These are phyloP conservation scores for Mortierella sp. DNA, from an alignment of 371 early-diverging fungal species.

Conservation along the genomic window DNA sequence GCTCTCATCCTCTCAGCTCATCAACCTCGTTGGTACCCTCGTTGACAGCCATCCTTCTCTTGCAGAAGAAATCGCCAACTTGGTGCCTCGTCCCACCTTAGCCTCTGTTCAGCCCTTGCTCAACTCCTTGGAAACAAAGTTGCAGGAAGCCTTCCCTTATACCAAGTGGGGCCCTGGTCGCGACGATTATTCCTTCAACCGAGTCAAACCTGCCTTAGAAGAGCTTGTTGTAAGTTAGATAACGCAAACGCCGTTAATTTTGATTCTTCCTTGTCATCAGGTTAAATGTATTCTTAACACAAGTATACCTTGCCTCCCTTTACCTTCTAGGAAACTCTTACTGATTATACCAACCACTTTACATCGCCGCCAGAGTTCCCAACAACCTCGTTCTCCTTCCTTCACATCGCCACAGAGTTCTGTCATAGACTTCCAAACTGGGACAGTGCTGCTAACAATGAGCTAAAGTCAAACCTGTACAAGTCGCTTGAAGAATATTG, in stretches of 20 bases:
- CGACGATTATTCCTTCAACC: slow-evolving; percentile 91
- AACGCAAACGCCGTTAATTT: not conserved
- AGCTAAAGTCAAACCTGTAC: slow-evolving; percentile 74
- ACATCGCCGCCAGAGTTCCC: slow-evolving; percentile 83
- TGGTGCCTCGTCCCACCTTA: slow-evolving; percentile 92
- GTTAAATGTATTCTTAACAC: not conserved
- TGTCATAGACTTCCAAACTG: slow-evolving; percentile 88
- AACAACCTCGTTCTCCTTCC: slow-evolving; percentile 79
- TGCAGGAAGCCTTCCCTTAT: slow-evolving; percentile 88
- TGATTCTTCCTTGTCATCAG: not conserved
- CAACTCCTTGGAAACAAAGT: slow-evolving; percentile 74
- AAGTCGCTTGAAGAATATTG: slow-evolving; percentile 81
- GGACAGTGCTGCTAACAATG: slow-evolving; percentile 80
- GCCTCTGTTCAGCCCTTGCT: slow-evolving; percentile 79
- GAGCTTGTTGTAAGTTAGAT: slow-evolving; percentile 73
- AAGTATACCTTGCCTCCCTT: not conserved
- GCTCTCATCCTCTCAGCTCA: slow-evolving; percentile 64
- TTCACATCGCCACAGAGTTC: slow-evolving; percentile 80
- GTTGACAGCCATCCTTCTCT: slow-evolving; percentile 80
- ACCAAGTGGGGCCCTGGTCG: slow-evolving; percentile 81
- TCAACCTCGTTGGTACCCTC: slow-evolving; percentile 78
- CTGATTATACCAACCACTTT: slow-evolving; percentile 90
- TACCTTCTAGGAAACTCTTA: slow-evolving; percentile 72
- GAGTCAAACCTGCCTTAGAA: slow-evolving; percentile 81
- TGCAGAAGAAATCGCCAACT: slow-evolving; percentile 75